A percentile compares a stretch with the other conserved stretches of the same genome.
Evolutionary conservation across 805 yeast genomes (phyloP).

Genomic region (Spathaspora boniae): DNA sequence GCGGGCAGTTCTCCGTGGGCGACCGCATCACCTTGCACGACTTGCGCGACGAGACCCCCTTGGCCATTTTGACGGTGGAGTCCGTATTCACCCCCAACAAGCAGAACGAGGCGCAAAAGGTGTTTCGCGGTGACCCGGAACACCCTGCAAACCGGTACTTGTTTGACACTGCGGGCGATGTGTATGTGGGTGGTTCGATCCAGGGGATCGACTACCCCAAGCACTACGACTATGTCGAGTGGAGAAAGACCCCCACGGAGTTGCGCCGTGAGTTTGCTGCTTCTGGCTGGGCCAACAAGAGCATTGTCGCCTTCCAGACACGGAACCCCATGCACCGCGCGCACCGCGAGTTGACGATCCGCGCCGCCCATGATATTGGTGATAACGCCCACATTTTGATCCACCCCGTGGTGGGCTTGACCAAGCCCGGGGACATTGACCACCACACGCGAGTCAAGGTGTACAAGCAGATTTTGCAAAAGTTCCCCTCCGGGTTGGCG

Average conservation of each 20-base stretch:
- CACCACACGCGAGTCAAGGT: conserved; percentile 97
- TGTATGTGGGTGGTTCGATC: conserved; percentile 82
- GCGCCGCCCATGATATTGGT: conserved; percentile 92
- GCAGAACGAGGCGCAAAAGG: conserved; percentile 72
- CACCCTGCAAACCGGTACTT: conserved; percentile 88
- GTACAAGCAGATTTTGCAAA: conserved; percentile 85
- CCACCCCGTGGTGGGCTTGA: conserved; percentile 95
- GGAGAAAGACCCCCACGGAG: conserved; percentile 88
- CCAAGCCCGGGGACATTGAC: conserved; percentile 97
- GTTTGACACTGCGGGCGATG: conserved; percentile 70
- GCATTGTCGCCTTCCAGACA: conserved; percentile 94
- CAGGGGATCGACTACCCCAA: conserved; percentile 81
- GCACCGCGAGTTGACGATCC: conserved; percentile 90
- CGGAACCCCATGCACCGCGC: conserved; percentile 99
- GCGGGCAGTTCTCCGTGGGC: conserved; percentile 42
- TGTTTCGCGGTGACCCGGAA: conserved; percentile 94
- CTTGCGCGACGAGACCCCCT: conserved; percentile 71
- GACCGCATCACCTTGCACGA: conserved; percentile 73
- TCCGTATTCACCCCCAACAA: conserved; percentile 84
- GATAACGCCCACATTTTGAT: conserved; percentile 73
- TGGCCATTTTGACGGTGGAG: conserved; percentile 77
- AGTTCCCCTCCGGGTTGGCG: conserved; percentile 94
- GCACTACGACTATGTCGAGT: conserved; percentile 86
- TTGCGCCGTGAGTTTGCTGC: conserved; percentile 77
- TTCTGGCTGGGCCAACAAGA: conserved; percentile 72